Percentiles rank a stretch among this genome's conserved stretches.
Evolutionary conservation across 169 alveolate genomes (phyloP).

Genomic region (Eimeria praecox): DNA sequence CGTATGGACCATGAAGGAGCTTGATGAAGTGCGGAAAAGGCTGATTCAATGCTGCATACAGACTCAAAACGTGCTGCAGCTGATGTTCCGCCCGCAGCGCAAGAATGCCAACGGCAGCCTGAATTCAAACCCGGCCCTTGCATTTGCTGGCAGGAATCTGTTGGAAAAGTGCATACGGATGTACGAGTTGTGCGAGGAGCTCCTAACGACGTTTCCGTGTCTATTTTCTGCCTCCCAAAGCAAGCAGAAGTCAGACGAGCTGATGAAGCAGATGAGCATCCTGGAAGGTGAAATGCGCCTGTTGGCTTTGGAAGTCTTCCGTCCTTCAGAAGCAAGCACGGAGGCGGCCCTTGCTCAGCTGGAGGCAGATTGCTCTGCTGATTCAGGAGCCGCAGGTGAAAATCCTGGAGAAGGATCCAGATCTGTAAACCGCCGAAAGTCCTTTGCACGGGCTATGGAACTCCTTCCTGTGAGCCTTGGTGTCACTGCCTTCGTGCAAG

Average conservation of each 20-base stretch:
- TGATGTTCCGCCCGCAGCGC: neutral
- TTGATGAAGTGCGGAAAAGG: slow-evolving; percentile 58
- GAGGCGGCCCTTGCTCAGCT: slow-evolving; percentile 42
- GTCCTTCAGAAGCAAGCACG: slow-evolving; percentile 46
- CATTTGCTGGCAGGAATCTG: slow-evolving; percentile 6
- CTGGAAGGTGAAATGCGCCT: slow-evolving; percentile 46
- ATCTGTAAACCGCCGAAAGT: neutral
- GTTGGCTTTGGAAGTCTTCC: slow-evolving; percentile 42
- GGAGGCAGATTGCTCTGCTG: neutral
- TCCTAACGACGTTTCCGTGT: slow-evolving; percentile 31
- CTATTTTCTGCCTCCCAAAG: slow-evolving; percentile 27
- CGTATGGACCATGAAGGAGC: slow-evolving; percentile 62
- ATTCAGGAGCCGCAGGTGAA: neutral
- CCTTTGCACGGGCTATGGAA: slow-evolving; percentile 44
- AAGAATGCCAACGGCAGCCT: neutral
- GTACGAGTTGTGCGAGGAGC: slow-evolving; percentile 69
- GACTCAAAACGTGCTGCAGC: slow-evolving; percentile 61
- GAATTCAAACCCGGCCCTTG: slow-evolving; percentile 24
- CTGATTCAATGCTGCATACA: slow-evolving; percentile 64
- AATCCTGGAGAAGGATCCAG: neutral
- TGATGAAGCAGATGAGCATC: slow-evolving; percentile 39
- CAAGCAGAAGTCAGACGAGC: slow-evolving; percentile 23
- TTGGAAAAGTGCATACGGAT: slow-evolving; percentile 25
- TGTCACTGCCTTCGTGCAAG: slow-evolving; percentile 51
- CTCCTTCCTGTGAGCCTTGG: slow-evolving; percentile 66